Base-by-base conservation (phyloP, 2,329 filamentous ascomycete genomes). In the Hymenotorrendiella dingleyae region DNA sequence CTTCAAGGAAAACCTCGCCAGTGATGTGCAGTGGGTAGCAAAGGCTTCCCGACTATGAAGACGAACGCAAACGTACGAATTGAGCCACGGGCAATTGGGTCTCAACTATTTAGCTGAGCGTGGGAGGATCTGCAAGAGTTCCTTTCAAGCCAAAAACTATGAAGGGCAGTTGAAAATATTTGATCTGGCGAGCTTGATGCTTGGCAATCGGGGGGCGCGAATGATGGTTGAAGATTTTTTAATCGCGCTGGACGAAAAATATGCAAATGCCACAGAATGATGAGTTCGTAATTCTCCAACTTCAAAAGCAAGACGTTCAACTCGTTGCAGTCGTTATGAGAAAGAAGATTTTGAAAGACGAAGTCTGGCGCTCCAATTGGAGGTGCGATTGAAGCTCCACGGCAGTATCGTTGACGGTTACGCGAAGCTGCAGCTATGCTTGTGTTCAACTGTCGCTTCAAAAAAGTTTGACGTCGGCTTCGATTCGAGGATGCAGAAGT, bases 271-370 rank as follows among this genome's bases (percentile, higher is more conserved):
- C 49, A 51, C 49, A 51, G 23, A 53, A 55, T 39, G 52, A 53
- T 45, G 51, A 53, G 44, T 48, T 56, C 50, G 52, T 57, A 46
- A 54, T 57, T 51, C 43, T 47, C 47, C 46, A 50, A 48, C 53
- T 47, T 58, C 47, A 49, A 50, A 58, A 49, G 54, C 47, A 55
- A 52, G 58, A 64, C 64, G 63, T 67, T 59, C 62, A 59, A 58
- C 56, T 67, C 65, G 64, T 68, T 60, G 63, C 63, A 62, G 59
- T 67, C 65, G 62, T 68, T 60, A 67, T 60, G 54, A 54, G 39
- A 43, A 32, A 49, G 46, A 53, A 48, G 37, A 47, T 49, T 44
- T 48, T 52, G 53, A 47, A 55, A 56, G 54, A 50, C 41, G 48
- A 55, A 54, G 54, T 57, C 53, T 49, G 52, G 54, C 47, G 58